Evolutionary conservation across 352 stramenopile genomes (phyloP), one percentile per base, ranked within the genome.

Genomic region (Phytophthora pisi): DNA sequence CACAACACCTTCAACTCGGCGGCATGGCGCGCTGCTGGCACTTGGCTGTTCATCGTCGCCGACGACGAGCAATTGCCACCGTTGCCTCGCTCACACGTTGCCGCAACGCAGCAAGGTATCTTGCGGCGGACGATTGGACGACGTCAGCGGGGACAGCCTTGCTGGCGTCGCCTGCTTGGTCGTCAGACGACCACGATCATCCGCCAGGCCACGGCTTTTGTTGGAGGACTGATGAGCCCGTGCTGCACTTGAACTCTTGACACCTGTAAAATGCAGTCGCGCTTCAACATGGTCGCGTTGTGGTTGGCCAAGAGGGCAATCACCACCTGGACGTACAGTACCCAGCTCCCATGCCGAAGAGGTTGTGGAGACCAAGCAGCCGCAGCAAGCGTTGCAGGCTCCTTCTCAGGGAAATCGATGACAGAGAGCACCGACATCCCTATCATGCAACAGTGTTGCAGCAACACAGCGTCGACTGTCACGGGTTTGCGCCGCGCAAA

Each of bases 211-310:
- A 38, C 31, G 31, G 11, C 38, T 46, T 15, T 18, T 45, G 10
- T 20, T 20, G 20, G 20, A 20, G 20, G 20, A 20, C 38, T 7
- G 38, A 46, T 46, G 13, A 46, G 38, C 7, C 5, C 38, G 16
- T 28, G 43, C n/a, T 50, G 15, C 15, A 52, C 54, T 30, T 59
- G 46, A 20, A 20, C 20, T 20, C 20, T 20, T 20, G 11, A 47
- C 56, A 60, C 47, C 53, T 66, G 43, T 53, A 38, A 46, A 4
- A 46, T 20, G 38, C 38, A 18, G 38, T 18, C 38, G 47, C 28
- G 56, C 40, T 65, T 70, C 63, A 70, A 66, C 50, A 34, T 70
- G 56, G 61, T 40, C 63, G 4, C 3, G 1, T 16, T 42, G 13
- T 42, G 13, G 38, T 46, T 46, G 9, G 13, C 34, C 34, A 40